These are phyloP conservation scores for Coemansia sp. DNA, from an alignment of 192 early-diverging fungal genomes.

Conservation along the genomic window DNA sequence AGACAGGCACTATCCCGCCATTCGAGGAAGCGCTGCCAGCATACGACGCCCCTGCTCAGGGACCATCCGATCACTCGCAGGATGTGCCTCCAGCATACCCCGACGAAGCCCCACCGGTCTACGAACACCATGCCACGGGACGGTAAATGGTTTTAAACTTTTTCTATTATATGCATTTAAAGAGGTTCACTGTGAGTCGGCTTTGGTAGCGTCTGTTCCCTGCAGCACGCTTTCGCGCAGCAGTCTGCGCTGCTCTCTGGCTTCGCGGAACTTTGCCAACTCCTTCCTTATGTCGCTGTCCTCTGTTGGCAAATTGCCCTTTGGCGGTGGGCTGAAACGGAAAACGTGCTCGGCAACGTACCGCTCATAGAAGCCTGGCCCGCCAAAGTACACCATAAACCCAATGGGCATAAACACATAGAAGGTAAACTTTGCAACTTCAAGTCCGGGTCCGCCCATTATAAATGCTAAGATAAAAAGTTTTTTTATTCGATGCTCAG, in stretches of 20 bases:
- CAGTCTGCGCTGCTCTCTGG: slow-evolving; percentile 18
- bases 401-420: slow-evolving; percentile 53
- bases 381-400: slow-evolving; percentile 55
- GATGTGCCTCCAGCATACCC: slow-evolving; percentile 32
- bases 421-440: slow-evolving; percentile 48
- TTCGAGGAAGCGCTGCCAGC: slow-evolving; percentile 44
- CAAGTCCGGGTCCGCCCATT: slow-evolving; percentile 51
- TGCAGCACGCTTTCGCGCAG: slow-evolving; percentile 27
- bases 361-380: slow-evolving; percentile 48
- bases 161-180: slow-evolving; percentile 2
- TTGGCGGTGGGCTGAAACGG: slow-evolving; percentile 43
- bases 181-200: neutral
- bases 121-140: slow-evolving; percentile 18
- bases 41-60: slow-evolving; percentile 21
- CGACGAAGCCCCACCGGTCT: slow-evolving; percentile 40
- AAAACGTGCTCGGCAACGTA: slow-evolving; percentile 48
- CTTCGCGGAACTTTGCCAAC: slow-evolving; percentile 14
- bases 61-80: slow-evolving; percentile 10
- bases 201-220: slow-evolving; percentile 1
- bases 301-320: slow-evolving; percentile 33
- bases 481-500: neutral
- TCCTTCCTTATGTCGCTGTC: slow-evolving; percentile 15
- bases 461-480: neutral
- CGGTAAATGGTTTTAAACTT: neutral
- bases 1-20: slow-evolving; percentile 34